Base-by-base conservation (phyloP, 1,284 basidiomycete species). In the Sanghuangporus sanghuang region DNA sequence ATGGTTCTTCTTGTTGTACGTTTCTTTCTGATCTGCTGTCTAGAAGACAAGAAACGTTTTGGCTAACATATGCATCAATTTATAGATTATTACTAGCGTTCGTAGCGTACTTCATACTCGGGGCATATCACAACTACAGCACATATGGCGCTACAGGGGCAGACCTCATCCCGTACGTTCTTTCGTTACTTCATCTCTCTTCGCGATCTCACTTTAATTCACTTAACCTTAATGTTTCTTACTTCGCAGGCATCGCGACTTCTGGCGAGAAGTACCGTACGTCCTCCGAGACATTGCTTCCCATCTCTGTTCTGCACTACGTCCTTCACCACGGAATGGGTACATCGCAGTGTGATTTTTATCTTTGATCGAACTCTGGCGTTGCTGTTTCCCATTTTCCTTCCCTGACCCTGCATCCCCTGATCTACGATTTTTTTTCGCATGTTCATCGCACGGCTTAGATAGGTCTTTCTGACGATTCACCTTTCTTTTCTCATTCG, bases 181-280 rank as follows among this genome's bases (percentile, higher is more conserved):
- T 18, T n/a, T 44, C 63, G 23, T 23, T 23, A 23, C 23, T 23
- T 23, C 23, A 23, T 2, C 23, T 23, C 52, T 23, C 66, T 59
- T 57, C 38, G 55, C 27, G 48, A 18, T 44, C 52, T 4, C 14
- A 44, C 27, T 11, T 57, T 64, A 39, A 59, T 62, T 36, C 64
- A 38, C 64, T 44, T 23, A 66, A 21, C 62, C 62, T 56, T 46
- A n/a, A 46, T 18, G 7, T 36, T 23, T 8, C 23, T 65, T 39
- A 52, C 64, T 48, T 18, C 58, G 55, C 68, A 93, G 91, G 65
- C 91, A 93, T 74, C 88, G 90, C 53, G 90, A 93, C 72, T 92
- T 94, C 75, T 93, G 90, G 90, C 78, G 85, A 73, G 92, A 94
- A 74, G 87, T 93, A 4, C 92, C 92, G 3, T 92, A 90, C 69